phyloP scores from a whole-genome alignment of 1,139 yeast genomes.

The Geotrichum europaeum region DNA sequence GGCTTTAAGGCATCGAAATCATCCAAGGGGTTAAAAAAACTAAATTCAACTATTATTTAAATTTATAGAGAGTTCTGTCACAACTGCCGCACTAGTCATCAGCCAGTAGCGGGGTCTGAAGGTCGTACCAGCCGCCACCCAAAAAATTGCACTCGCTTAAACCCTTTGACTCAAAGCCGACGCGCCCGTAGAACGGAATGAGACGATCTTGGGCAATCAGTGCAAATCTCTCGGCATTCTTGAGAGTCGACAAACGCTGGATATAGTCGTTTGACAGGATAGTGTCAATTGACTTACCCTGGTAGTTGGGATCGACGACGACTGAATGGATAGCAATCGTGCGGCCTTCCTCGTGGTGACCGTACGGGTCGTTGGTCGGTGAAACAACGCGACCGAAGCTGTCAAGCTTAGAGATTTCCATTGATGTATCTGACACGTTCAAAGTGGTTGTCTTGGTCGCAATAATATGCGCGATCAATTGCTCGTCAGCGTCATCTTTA shows the following conservation, averaged over 20 bases:
- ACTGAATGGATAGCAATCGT: constrained; percentile 78
- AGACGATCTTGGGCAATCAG: constrained; percentile 66
- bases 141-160: constrained; percentile 45
- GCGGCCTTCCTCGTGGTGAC: constrained; percentile 72
- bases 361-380: constrained; percentile 39
- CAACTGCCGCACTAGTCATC: background rate
- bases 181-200: constrained; percentile 68
- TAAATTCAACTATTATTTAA: background rate
- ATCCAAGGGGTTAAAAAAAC: background rate
- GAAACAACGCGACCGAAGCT: constrained; percentile 26
- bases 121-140: constrained; percentile 11
- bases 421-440: constrained; percentile 59
- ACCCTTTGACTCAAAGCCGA: constrained; percentile 69
- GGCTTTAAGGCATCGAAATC: background rate
- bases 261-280: constrained; percentile 80
- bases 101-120: background rate
- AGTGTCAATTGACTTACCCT: constrained; percentile 76
- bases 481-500: constrained; percentile 41
- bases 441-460: constrained; percentile 64
- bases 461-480: constrained; percentile 73
- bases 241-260: constrained; percentile 78
- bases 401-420: constrained; percentile 51
- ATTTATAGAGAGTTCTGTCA: background rate
- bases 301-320: constrained; percentile 71
- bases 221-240: constrained; percentile 69